A percentile compares a stretch with the other conserved stretches of the same genome.
Conservation (phyloP, 441 rosid genomes). For the Codiaeum variegatum region DNA sequence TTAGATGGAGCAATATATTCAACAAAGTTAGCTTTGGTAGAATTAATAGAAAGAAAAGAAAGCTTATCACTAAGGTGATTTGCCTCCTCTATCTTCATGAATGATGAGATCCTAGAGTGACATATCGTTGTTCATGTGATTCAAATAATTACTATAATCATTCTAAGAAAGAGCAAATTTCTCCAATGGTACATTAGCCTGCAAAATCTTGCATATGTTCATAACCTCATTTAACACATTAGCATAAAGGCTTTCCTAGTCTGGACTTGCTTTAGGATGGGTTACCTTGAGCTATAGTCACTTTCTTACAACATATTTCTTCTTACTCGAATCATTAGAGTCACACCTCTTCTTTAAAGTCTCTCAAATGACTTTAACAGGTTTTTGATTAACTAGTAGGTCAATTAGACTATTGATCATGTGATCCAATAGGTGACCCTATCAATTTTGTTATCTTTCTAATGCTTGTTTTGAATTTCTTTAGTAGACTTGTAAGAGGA, state of each 20-base stretch:
- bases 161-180: neutral
- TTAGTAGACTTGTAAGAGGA: too few species aligned
- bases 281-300: too few species aligned
- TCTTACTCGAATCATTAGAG: slow-evolving; percentile 5
- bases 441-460: neutral
- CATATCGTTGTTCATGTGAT: neutral
- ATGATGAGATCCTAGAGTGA: neutral
- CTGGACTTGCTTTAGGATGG: slow-evolving; percentile 1
- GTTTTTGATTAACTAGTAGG: neutral
- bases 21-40: neutral
- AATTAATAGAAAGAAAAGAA: neutral
- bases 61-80: neutral
- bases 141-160: neutral
- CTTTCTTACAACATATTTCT: neutral
- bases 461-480: neutral
- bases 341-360: neutral
- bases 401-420: slow-evolving; percentile 5
- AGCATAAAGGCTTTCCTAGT: neutral
- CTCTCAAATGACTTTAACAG: neutral
- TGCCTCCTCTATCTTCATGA: neutral
- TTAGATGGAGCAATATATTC: neutral
- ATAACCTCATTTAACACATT: slow-evolving; percentile 4
- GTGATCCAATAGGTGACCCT: neutral
- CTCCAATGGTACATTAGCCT: neutral
- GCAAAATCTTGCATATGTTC: neutral